phyloP scores from a whole-genome alignment of 1,139 yeast species.

The Scheffersomyces stambukii region DNA sequence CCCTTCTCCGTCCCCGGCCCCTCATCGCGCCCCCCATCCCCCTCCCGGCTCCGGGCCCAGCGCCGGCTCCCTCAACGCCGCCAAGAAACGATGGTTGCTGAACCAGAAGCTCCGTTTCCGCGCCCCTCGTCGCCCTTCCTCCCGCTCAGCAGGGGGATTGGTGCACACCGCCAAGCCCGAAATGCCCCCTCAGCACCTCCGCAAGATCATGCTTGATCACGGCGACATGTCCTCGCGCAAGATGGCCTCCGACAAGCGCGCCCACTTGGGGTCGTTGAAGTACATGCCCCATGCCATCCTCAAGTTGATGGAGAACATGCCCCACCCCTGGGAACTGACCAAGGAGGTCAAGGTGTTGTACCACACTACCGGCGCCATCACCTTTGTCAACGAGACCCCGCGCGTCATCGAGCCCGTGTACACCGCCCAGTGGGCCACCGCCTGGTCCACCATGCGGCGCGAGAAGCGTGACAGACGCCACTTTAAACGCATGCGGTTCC shows the following conservation, averaged over 20 bases:
- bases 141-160: slow-evolving; percentile 26
- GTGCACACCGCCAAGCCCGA: slow-evolving; percentile 66
- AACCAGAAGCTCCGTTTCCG: slow-evolving; percentile 54
- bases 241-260: slow-evolving; percentile 82
- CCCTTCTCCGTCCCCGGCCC: slow-evolving; percentile 18
- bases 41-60: slow-evolving; percentile 7
- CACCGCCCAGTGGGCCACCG: slow-evolving; percentile 92
- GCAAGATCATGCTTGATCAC: slow-evolving; percentile 81
- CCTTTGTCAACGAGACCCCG: slow-evolving; percentile 91
- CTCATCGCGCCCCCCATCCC: slow-evolving; percentile 10
- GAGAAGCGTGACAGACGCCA: slow-evolving; percentile 89
- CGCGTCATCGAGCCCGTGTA: slow-evolving; percentile 90
- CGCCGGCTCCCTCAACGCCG: slow-evolving; percentile 18
- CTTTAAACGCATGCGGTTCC: slow-evolving; percentile 88
- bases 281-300: slow-evolving; percentile 94
- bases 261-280: slow-evolving; percentile 87
- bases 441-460: slow-evolving; percentile 90
- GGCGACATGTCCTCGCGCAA: slow-evolving; percentile 80
- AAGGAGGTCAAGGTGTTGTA: slow-evolving; percentile 86
- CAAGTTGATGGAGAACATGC: slow-evolving; percentile 91
- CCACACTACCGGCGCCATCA: slow-evolving; percentile 90
- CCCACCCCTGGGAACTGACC: slow-evolving; percentile 94
- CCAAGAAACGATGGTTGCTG: slow-evolving; percentile 62
- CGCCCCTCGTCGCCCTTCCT: slow-evolving; percentile 17
- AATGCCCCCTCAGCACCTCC: slow-evolving; percentile 92